Base-by-base conservation (phyloP, 768 basidiomycete species). In the Daedaleopsis sinensis region DNA sequence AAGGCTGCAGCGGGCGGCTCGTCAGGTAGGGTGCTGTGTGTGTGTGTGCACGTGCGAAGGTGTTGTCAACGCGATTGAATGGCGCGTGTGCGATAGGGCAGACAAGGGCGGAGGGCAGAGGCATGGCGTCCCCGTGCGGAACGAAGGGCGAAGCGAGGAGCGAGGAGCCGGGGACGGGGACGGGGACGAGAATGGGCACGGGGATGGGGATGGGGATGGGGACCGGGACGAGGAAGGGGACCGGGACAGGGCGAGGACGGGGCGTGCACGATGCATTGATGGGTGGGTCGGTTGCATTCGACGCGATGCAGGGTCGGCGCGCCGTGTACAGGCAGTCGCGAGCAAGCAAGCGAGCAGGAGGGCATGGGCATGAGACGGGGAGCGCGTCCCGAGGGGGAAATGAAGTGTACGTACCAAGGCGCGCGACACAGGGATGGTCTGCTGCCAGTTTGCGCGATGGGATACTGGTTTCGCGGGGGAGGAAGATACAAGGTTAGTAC, bases 371-470 rank as follows among this genome's bases (percentile, higher is more conserved):
- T 52, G 42, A 54, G 57, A 24, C 27, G 57, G 55, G 62, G 55
- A 61, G 24, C 39, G 50, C 57, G 63, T 63, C 61, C 7, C n/a
- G 32, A 54, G n/a, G 50, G 35, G n/a, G 36, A 35, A 42, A 65
- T 59, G 57, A 27, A 49, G 21, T 3, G 7, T 32, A 63, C 84
- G 71, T 66, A 88, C 87, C 84, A 54, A 86, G 72, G 64, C 76
- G 76, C 61, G 80, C 72, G 62, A 90, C 72, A 68, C 76, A 83
- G 18, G 89, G 88, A 8, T 77, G 82, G 67, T 73, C 77, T 42
- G 66, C 72, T 73, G 80, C 76, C 19, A 90, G 72, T 71, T 78
- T 83, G 64, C 77, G 78, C 62, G 67, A 74, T 27, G 83, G 79
- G 65, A 81, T 84, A 73, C 89, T 90, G 75, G 36, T 38, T 39